Base-by-base conservation (phyloP, 345 rosid species). In the Lagerstroemia speciosa region DNA sequence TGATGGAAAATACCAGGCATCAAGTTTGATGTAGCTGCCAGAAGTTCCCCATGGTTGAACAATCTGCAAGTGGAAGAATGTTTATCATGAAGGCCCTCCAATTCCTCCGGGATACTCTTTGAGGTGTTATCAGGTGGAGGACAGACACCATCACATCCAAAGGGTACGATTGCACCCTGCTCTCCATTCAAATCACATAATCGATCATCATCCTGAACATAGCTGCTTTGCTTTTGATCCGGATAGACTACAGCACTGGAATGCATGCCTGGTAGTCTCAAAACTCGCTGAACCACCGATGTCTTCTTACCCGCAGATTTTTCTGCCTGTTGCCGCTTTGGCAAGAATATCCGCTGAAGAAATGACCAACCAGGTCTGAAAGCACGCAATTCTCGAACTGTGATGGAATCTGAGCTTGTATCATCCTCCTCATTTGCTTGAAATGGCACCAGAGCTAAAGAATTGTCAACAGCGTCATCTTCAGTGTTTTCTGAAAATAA, bases 1-100 rank as follows among this genome's bases (percentile, higher is more conserved):
- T 26, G 53, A 52, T 8, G 16, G 24, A 8, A 17, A 41, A 77
- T 75, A 92, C 98, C 93, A 8, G 89, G 85, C 62, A 68, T 71
- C 76, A 95, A 92, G 72, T 82, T 83, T 30, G 84, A 83, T 50
- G 98, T 95, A 2, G 91, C 89, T 20, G 62, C 69, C 67, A 76
- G 40, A 68, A 95, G 92, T 74, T 95, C 98, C 65, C 84, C 86
- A 67, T 88, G 85, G 68, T 79, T 86, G 78, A 92, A 92, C 73
- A 90, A 78, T 82, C 96, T 84, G 74, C 98, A 92, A 8, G 87
- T 82, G 60, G 98, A 85, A 29, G 92, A 90, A 79, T 81, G 86
- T 70, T 71, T 87, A 58, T 85, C 96, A 64, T 77, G 83, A 67
- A 95, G 78, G 72, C 82, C 83, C 77, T 75, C 80, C 78, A 92